A percentile compares a stretch with the other conserved stretches of the same genome.
Conservation (phyloP, 2,329 filamentous ascomycete species). For the Sclerotinia nivalis region DNA sequence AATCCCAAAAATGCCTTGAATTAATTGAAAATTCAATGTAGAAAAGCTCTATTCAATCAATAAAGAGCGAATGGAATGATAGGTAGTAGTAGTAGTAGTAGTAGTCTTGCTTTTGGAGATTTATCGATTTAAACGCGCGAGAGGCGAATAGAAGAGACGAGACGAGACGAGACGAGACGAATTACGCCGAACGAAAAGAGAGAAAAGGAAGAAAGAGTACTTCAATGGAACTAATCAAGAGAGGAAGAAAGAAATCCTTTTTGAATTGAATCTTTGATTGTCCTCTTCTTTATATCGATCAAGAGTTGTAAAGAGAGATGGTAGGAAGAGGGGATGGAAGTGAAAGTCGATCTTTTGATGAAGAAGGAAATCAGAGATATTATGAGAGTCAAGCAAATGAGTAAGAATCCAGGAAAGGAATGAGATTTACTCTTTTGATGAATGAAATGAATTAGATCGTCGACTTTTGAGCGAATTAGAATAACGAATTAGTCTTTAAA, state of each 20-base stretch:
- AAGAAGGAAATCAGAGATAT: background rate
- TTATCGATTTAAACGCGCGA: background rate
- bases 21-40: background rate
- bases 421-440: background rate
- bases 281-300: background rate
- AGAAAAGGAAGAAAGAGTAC: background rate
- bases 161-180: background rate
- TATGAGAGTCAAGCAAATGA: background rate
- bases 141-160: background rate
- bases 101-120: background rate
- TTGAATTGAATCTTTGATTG: background rate
- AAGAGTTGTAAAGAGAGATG: too few species aligned
- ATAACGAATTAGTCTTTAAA: background rate
- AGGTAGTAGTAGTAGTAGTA: too few species aligned
- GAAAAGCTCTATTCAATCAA: background rate
- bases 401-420: constrained; percentile 4
- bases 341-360: background rate
- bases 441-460: background rate
- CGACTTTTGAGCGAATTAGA: background rate
- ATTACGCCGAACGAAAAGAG: background rate
- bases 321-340: background rate
- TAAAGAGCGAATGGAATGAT: background rate
- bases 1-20: background rate
- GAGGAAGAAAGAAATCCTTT: background rate
- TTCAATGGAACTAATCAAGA: background rate